Evolutionary conservation across 1,284 basidiomycete genomes (phyloP).

Genomic region (Erythrobasidium hasegawianum): DNA sequence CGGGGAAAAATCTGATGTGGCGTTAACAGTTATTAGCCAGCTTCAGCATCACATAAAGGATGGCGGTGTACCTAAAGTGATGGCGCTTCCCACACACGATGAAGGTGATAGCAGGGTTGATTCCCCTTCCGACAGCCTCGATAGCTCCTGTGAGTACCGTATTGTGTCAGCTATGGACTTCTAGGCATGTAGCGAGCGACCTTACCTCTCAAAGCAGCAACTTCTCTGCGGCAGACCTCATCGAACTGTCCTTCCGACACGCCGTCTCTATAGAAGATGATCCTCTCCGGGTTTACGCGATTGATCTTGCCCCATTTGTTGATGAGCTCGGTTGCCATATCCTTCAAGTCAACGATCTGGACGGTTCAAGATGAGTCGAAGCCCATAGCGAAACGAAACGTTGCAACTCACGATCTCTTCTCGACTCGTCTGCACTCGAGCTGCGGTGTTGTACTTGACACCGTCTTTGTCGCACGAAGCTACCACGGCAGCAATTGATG

Average conservation of each 20-base stretch:
- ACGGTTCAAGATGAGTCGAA: no score
- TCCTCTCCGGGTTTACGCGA: conserved; percentile 57
- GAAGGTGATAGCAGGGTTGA: conserved; percentile 24
- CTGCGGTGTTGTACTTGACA: conserved; percentile 65
- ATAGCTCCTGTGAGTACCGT: neutral
- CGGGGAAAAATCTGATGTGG: conserved; percentile 23
- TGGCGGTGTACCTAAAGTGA: no score
- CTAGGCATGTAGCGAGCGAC: no score
- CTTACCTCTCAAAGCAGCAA: conserved; percentile 24
- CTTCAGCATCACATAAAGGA: no score
- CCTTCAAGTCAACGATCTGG: conserved; percentile 58
- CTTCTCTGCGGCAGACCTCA: conserved; percentile 32
- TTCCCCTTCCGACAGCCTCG: neutral
- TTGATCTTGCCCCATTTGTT: conserved; percentile 55
- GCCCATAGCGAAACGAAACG: no score
- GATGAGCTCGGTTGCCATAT: conserved; percentile 68
- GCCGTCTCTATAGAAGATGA: conserved; percentile 58
- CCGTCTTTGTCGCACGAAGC: conserved; percentile 57
- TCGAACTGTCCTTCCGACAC: conserved; percentile 40
- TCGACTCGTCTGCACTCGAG: conserved; percentile 66
- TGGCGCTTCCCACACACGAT: no score
- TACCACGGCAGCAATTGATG: conserved; percentile 74
- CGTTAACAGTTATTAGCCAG: no score
- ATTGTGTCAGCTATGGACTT: no score
- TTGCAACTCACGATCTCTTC: conserved; percentile 64